A percentile compares a stretch with the other conserved stretches of the same genome.
Evolutionary conservation across 352 stramenopile species (phyloP).

Genomic region (Pythium folliculosum): DNA sequence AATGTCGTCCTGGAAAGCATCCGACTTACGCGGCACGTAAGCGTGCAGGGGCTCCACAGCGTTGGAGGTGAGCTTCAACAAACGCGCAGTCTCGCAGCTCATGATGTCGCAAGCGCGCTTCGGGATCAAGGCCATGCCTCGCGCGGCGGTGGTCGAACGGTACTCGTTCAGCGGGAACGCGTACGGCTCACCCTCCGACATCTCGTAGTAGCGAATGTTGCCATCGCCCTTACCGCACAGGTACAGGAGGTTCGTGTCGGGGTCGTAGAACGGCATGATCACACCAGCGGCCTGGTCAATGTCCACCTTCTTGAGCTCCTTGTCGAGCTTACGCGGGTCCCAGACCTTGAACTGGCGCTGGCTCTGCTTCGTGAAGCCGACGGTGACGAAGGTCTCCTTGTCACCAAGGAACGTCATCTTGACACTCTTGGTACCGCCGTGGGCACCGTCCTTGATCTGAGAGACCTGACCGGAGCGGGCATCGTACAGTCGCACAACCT

Average conservation of each 20-base stretch:
- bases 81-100: constrained; percentile 95
- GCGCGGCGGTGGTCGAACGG: constrained; percentile 93
- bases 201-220: constrained; percentile 99
- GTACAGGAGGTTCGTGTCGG: constrained; percentile 98
- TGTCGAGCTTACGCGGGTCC: constrained; percentile 89
- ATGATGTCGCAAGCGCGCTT: constrained; percentile 99
- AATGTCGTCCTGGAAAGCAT: constrained; percentile 99
- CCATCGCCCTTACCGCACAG: constrained; percentile 97
- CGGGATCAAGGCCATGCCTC: constrained; percentile 98
- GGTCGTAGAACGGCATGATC: constrained; percentile 99
- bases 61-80: constrained; percentile 96
- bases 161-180: constrained; percentile 94
- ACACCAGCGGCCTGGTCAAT: constrained; percentile 98
- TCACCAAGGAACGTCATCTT: constrained; percentile 97
- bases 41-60: constrained; percentile 97
- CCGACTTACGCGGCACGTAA: constrained; percentile 97
- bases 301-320: constrained; percentile 94
- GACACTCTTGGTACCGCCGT: constrained; percentile 97
- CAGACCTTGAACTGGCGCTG: constrained; percentile 93
- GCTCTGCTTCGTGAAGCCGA: constrained; percentile 96
- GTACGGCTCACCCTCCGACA: constrained; percentile 94
- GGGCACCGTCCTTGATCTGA: constrained; percentile 86
- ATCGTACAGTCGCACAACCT: constrained; percentile 97
- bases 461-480: constrained; percentile 84
- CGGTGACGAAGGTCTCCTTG: constrained; percentile 95